Percentiles rank a stretch among this genome's conserved stretches.
phyloP scores from a whole-genome alignment of 164 flowering plant species.

The Hamamelis virginiana region DNA sequence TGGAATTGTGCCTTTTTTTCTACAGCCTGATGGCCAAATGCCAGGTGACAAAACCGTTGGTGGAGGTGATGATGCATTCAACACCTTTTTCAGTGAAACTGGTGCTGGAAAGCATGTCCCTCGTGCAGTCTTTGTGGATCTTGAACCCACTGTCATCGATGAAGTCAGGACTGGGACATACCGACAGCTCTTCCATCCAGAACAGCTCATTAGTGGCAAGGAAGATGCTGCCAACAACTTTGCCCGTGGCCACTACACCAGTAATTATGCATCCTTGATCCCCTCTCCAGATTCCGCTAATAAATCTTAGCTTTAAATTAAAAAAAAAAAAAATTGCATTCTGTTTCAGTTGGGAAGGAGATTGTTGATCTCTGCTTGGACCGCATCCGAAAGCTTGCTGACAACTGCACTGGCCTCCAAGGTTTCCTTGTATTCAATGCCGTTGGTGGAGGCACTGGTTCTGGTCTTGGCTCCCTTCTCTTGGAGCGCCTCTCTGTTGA shows the following conservation, averaged over 20 bases:
- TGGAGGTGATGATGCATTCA: constrained; percentile 63
- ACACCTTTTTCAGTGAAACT: constrained; percentile 77
- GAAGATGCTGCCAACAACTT: constrained; percentile 70
- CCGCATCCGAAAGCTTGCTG: constrained; percentile 72
- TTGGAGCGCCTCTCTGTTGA: constrained; percentile 76
- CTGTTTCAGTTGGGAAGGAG: constrained; percentile 69
- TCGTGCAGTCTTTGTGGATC: constrained; percentile 67
- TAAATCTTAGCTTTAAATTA: neutral
- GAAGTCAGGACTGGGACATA: constrained; percentile 65
- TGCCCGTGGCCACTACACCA: constrained; percentile 62
- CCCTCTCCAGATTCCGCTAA: neutral
- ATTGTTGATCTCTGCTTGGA: constrained; percentile 79
- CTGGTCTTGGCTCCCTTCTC: constrained; percentile 76
- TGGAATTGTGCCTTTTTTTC: neutral
- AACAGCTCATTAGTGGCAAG: constrained; percentile 69
- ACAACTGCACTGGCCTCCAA: constrained; percentile 81
- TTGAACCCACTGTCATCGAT: constrained; percentile 64
- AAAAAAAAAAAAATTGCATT: neutral
- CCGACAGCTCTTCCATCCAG: constrained; percentile 82
- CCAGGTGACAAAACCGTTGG: constrained; percentile 68
- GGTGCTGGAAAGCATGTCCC: constrained; percentile 88
- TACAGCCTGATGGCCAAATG: constrained; percentile 76
- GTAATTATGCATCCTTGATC: constrained; percentile 13
- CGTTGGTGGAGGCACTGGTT: constrained; percentile 85
- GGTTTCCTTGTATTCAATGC: constrained; percentile 81